phyloP scores from a whole-genome alignment of 805 yeast genomes.

The Metschnikowia koreensis region DNA sequence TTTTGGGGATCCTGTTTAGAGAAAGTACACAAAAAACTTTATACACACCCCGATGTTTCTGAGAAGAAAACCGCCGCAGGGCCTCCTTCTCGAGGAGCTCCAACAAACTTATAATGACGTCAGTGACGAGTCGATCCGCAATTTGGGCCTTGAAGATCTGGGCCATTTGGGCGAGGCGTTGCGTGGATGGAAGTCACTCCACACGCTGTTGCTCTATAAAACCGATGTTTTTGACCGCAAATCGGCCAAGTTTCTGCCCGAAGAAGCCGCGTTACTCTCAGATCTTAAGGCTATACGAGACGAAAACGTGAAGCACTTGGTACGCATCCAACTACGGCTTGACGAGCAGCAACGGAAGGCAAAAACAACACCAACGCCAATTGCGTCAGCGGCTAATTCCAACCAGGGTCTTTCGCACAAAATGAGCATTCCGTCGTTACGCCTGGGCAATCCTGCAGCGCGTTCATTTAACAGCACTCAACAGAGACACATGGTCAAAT shows the following conservation, averaged over 20 bases:
- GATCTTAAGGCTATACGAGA: slow-evolving; percentile 40
- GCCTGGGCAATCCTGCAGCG: slow-evolving; percentile 16
- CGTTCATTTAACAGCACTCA: slow-evolving; percentile 14
- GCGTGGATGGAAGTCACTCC: slow-evolving; percentile 73
- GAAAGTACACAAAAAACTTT: too few relatives aligned
- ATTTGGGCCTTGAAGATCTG: slow-evolving; percentile 57
- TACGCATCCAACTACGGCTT: slow-evolving; percentile 38
- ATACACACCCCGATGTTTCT: slow-evolving; percentile 40
- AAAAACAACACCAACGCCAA: slow-evolving; percentile 6
- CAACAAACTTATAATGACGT: slow-evolving; percentile 60
- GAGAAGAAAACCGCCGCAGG: slow-evolving; percentile 59
- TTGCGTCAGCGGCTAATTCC: slow-evolving; percentile 2
- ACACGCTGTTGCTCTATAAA: slow-evolving; percentile 56
- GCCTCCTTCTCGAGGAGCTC: slow-evolving; percentile 49
- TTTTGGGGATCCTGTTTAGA: too few relatives aligned
- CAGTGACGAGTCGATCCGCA: slow-evolving; percentile 57
- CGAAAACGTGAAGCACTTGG: slow-evolving; percentile 42
- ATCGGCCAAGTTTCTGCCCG: slow-evolving; percentile 25
- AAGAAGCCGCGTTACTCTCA: slow-evolving; percentile 15
- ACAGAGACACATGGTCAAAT: slow-evolving; percentile 28
- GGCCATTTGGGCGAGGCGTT: slow-evolving; percentile 53
- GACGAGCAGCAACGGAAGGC: slow-evolving; percentile 29
- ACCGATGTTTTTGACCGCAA: slow-evolving; percentile 52
- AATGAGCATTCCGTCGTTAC: slow-evolving; percentile 29
- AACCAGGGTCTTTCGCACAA: slow-evolving; percentile 6